phyloP scores from a whole-genome alignment of 306 rosid genomes.

The Calophaca sinica region DNA sequence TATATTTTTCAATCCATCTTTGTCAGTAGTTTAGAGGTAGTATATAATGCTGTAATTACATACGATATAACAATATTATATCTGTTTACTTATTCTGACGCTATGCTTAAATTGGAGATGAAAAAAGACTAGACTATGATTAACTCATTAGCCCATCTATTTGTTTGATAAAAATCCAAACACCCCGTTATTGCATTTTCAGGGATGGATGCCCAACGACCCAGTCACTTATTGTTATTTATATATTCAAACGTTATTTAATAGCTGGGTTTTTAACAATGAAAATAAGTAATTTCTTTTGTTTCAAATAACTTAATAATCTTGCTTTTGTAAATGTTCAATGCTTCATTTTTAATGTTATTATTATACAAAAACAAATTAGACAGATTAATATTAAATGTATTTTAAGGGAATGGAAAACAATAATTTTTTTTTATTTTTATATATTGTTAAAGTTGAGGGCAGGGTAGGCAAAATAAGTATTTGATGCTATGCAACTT shows the following conservation, averaged over 20 bases:
- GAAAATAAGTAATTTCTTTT: neutral
- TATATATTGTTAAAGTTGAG: neutral
- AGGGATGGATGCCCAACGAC: neutral
- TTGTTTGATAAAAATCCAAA: neutral
- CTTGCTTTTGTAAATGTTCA: constrained; percentile 8
- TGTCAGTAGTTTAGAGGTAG: constrained; percentile 98
- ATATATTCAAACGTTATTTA: constrained; percentile 9
- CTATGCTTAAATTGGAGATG: constrained; percentile 23
- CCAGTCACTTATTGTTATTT: neutral
- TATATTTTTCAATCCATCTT: constrained; percentile 93
- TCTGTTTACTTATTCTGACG: neutral
- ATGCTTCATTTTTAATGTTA: neutral
- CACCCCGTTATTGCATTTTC: constrained; percentile 15
- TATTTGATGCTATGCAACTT: constrained; percentile 6
- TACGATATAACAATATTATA: constrained; percentile 3
- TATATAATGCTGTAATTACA: constrained; percentile 44
- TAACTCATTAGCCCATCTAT: neutral
- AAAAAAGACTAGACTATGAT: neutral
- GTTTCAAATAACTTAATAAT: neutral
- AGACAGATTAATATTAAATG: neutral
- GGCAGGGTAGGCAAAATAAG: constrained; percentile 5
- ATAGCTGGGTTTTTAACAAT: neutral
- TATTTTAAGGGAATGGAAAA: constrained; percentile 4
- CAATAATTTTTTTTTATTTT: neutral
- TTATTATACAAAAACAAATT: neutral